Percentiles rank a stretch among this genome's conserved stretches.
These are phyloP conservation scores for Corymbia maculata DNA, from an alignment of 345 rosid species.

Conservation along the genomic window DNA sequence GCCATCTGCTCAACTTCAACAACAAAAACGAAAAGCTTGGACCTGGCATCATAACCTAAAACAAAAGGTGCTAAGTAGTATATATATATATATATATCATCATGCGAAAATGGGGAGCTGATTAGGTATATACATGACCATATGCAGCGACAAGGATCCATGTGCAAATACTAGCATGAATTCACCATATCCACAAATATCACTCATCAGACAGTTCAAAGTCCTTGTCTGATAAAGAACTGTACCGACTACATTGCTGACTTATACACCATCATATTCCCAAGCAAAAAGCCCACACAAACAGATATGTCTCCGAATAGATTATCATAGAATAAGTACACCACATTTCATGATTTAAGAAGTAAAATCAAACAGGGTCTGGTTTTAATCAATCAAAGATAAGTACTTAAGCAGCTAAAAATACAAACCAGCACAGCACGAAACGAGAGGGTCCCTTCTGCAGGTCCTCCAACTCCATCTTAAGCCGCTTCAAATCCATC, in stretches of 20 bases:
- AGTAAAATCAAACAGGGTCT: background rate
- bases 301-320: background rate
- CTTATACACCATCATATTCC: background rate
- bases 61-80: background rate
- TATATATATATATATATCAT: too few species aligned
- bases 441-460: background rate
- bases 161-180: background rate
- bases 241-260: background rate
- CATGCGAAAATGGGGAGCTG: background rate
- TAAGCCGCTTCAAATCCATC: background rate
- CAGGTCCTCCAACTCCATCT: background rate
- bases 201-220: background rate
- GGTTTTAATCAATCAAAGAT: background rate
- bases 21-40: background rate
- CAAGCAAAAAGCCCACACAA: background rate
- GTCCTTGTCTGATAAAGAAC: background rate
- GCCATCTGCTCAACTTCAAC: background rate
- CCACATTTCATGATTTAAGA: background rate
- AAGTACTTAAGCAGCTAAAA: background rate
- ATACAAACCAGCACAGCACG: background rate
- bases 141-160: background rate
- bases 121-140: background rate
- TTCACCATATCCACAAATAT: background rate
- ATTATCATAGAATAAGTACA: background rate
- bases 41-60: background rate